A percentile compares a stretch with the other conserved stretches of the same genome.
phyloP scores from a whole-genome alignment of 2,329 filamentous ascomycete species.

The Mycosphaerella sp. region DNA sequence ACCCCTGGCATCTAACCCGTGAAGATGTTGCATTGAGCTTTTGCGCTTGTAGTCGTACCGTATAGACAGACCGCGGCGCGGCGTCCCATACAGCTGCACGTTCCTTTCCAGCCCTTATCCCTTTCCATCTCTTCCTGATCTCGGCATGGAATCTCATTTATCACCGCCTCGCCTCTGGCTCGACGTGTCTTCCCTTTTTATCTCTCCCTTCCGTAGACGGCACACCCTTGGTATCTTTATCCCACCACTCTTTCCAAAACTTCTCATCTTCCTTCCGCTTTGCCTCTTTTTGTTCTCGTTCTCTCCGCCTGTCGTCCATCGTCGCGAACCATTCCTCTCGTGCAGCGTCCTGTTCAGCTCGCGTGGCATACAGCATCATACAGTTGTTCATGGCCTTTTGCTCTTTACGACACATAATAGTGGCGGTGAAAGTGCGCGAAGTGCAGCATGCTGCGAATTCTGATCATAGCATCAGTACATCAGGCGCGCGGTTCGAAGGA shows the following conservation, averaged over 20 bases:
- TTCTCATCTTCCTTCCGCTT: constrained; percentile 40
- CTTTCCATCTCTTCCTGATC: neutral
- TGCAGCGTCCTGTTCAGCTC: constrained; percentile 77
- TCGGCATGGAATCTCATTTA: neutral
- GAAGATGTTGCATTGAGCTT: neutral
- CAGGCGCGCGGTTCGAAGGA: neutral
- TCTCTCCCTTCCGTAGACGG: constrained; percentile 16
- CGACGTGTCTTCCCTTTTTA: constrained; percentile 11
- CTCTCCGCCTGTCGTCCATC: constrained; percentile 62
- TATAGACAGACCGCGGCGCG: constrained; percentile 1
- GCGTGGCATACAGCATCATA: constrained; percentile 82
- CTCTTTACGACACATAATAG: constrained; percentile 75
- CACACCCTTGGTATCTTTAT: constrained; percentile 31
- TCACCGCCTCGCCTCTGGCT: neutral
- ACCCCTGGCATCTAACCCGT: neutral
- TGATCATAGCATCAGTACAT: constrained; percentile 35
- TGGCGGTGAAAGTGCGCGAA: constrained; percentile 77
- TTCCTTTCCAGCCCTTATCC: neutral
- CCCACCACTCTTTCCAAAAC: constrained; percentile 50
- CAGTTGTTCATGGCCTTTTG: constrained; percentile 87
- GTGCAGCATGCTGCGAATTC: constrained; percentile 88
- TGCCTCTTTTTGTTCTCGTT: constrained; percentile 54
- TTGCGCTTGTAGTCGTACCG: constrained; percentile 1
- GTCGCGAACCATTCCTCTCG: constrained; percentile 88
- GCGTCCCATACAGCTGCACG: neutral